Conservation (phyloP, 228 moss, liverwort and hornwort genomes). For the Sphagnum fallax region DNA sequence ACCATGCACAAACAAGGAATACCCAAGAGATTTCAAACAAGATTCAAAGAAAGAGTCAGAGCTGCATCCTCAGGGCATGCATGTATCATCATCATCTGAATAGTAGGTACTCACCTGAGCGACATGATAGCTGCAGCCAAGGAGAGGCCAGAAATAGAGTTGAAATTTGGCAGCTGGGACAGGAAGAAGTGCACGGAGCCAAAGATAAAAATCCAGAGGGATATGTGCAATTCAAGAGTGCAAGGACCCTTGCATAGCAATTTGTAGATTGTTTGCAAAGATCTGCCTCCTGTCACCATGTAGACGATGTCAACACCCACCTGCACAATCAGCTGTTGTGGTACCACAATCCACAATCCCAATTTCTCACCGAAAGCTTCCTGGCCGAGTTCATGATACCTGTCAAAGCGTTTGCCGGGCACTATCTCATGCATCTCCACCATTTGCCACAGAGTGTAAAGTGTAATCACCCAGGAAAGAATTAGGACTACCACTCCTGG, state of each 20-base stretch:
- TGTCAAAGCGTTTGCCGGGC: slow-evolving; percentile 59
- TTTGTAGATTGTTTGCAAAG: slow-evolving; percentile 52
- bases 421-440: slow-evolving; percentile 89
- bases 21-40: neutral
- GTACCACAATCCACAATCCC: slow-evolving; percentile 86
- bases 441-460: slow-evolving; percentile 90
- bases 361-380: slow-evolving; percentile 65
- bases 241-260: slow-evolving; percentile 24
- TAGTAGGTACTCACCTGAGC: slow-evolving; percentile 30
- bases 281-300: slow-evolving; percentile 84
- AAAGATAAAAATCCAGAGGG: slow-evolving; percentile 72
- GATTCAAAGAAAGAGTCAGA: neutral
- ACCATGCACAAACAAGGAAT: neutral
- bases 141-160: slow-evolving; percentile 74
- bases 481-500: slow-evolving; percentile 60
- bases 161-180: slow-evolving; percentile 84
- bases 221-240: neutral
- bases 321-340: slow-evolving; percentile 73
- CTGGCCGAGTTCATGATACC: slow-evolving; percentile 87
- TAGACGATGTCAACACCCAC: slow-evolving; percentile 82
- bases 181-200: slow-evolving; percentile 68
- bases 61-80: too few relatives aligned
- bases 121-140: slow-evolving; percentile 90
- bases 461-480: slow-evolving; percentile 70
- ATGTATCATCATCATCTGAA: neutral